Evolutionary conservation across 371 early-diverging fungal species (phyloP).

Genomic region (Syncephalastrum sp.): DNA sequence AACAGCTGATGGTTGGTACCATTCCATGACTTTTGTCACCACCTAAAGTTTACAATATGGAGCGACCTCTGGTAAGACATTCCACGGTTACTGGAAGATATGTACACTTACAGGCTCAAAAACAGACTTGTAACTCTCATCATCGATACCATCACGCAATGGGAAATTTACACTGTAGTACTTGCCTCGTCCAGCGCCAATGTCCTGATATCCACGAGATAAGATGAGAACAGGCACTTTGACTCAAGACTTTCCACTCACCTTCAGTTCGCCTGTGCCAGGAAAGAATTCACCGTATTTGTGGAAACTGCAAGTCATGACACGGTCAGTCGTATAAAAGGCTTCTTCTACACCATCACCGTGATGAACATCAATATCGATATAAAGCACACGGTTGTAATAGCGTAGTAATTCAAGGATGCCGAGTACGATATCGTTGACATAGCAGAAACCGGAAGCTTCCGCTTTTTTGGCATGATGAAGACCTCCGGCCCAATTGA

Average conservation of each 20-base stretch:
- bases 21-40: conserved; percentile 88
- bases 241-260: conserved; percentile 22
- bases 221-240: background rate
- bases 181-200: conserved; percentile 86
- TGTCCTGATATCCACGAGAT: conserved; percentile 53
- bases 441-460: conserved; percentile 99
- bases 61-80: background rate
- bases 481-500: conserved; percentile 99
- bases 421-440: conserved; percentile 98
- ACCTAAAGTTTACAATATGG: conserved; percentile 39
- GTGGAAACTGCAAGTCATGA: conserved; percentile 99
- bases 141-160: conserved; percentile 96
- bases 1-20: conserved; percentile 94
- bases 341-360: conserved; percentile 99
- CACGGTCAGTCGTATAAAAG: conserved; percentile 98
- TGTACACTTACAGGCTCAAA: conserved; percentile 73
- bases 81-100: conserved; percentile 7
- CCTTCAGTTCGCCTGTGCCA: conserved; percentile 91
- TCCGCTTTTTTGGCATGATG: conserved; percentile 98
- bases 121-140: conserved; percentile 86
- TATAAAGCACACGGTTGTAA: conserved; percentile 96
- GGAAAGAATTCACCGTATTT: conserved; percentile 99
- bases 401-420: conserved; percentile 94
- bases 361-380: conserved; percentile 99
- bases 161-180: conserved; percentile 98